Conservation (phyloP, 1,284 basidiomycete genomes). For the Leccinum solheimii region DNA sequence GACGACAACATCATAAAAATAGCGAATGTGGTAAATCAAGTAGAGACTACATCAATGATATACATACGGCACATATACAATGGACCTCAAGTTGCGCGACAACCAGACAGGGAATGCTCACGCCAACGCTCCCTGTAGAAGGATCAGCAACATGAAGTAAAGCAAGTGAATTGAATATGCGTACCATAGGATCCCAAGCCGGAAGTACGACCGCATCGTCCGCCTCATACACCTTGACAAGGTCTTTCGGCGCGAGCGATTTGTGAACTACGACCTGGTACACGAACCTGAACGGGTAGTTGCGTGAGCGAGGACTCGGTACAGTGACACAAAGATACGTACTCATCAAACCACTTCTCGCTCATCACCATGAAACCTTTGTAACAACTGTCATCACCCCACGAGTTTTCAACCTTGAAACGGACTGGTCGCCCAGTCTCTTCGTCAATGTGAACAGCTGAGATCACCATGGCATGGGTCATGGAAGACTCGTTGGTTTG, state of each 20-base stretch:
- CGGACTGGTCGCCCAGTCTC: constrained; percentile 72
- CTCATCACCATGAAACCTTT: constrained; percentile 94
- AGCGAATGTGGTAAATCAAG: not conserved
- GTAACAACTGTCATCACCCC: constrained; percentile 81
- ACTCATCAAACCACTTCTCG: constrained; percentile 90
- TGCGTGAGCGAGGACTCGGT: constrained; percentile 7
- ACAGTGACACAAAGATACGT: constrained; percentile 35
- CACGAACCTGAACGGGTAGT: constrained; percentile 55
- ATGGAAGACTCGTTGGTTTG: constrained; percentile 81
- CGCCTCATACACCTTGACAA: constrained; percentile 77
- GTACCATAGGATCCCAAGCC: constrained; percentile 90
- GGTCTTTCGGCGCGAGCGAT: constrained; percentile 74
- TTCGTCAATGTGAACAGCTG: constrained; percentile 84
- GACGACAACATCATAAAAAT: not conserved
- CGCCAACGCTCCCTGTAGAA: constrained; percentile 35
- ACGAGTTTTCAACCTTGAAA: constrained; percentile 96
- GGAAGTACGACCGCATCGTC: constrained; percentile 67
- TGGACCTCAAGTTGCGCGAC: not conserved
- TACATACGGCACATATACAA: not conserved
- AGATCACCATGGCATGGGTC: constrained; percentile 95
- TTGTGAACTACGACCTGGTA: constrained; percentile 89
- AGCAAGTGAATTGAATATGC: constrained; percentile 17
- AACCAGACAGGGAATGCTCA: constrained; percentile 11
- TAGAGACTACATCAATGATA: not conserved
- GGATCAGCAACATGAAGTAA: constrained; percentile 1